Conservation (phyloP, 78 protist species). For the Pigoraptor vietnamica region DNA sequence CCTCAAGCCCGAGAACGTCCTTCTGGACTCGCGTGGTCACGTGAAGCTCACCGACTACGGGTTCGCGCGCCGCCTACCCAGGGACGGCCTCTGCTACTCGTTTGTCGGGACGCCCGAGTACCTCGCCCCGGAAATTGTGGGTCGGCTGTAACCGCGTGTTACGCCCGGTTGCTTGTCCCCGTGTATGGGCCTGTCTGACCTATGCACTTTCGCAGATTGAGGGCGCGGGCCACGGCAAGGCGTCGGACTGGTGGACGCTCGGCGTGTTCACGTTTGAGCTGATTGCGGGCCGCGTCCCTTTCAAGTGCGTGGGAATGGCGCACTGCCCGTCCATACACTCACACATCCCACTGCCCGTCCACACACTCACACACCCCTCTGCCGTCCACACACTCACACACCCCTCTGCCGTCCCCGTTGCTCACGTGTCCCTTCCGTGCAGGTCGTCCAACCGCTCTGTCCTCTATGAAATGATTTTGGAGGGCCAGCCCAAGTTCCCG, state of each 20-base stretch:
- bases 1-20: constrained; percentile 34
- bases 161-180: too few relatives aligned
- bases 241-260: constrained; percentile 62
- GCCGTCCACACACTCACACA: not conserved
- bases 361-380: not conserved
- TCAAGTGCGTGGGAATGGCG: not conserved
- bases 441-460: not conserved
- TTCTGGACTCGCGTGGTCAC: constrained; percentile 5
- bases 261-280: constrained; percentile 73
- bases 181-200: too few relatives aligned
- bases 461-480: not conserved
- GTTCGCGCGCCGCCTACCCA: not conserved
- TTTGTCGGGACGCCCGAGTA: constrained; percentile 81
- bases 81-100: not conserved
- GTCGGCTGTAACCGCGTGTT: not conserved
- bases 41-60: not conserved
- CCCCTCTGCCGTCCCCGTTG: not conserved
- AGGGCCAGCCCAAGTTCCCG: not conserved
- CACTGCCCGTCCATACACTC: not conserved
- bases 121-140: constrained; percentile 55
- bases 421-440: not conserved
- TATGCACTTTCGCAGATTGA: too few relatives aligned
- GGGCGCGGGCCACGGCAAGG: not conserved
- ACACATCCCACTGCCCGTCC: not conserved
- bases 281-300: constrained; percentile 21